Evolutionary conservation across 1,284 basidiomycete genomes (phyloP), one percentile per base, ranked within the genome.

Genomic region (Boletellus deceptivus): DNA sequence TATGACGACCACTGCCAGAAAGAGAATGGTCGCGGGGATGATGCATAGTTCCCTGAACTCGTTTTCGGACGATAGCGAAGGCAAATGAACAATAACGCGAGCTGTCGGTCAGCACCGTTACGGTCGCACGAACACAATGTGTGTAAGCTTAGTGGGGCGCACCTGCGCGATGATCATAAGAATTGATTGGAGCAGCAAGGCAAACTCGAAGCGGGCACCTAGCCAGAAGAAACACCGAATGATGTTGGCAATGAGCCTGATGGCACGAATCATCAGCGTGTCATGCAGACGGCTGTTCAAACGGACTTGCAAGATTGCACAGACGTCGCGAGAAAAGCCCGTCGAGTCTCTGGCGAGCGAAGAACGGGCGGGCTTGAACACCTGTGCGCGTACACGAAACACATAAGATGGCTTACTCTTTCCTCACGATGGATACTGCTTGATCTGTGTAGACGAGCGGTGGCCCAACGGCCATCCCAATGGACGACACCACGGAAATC

Each of bases 1-100:
- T 91, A 93, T 14, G 75, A 79, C 39, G 76, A 70, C 91, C 91
- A 94, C 62, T 93, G 88, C 91, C 91, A 94, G 68, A 93, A 93
- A 8, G 82, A 77, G 53, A 88, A 74, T 1, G 84, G 88, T 35
- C 91, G 76, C n/a, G 76, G 68, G 4, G 86, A 87, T 4, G 73
- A 67, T 33, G 80, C 77, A 11, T 83, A 62, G 50, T 67, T 75
- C 67, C 87, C 87, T 24, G 83, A 75, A 56, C 79, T 84, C 20
- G 73, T 59, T 50, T 72, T 68, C 5, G 86, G 84, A 38, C 79
- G 78, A 64, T 86, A 90, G 34, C 73, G 70, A 38, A 90, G 85
- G 60, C 89, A 92, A 52, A 92, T 89, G 62, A 88, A 91, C 33
- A 92, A 67, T 31, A 92, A 70, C 14, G 77, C 84, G 36, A 90